phyloP scores from a whole-genome alignment of 176 grass and related monocot genomes.

The Carex parvula region DNA sequence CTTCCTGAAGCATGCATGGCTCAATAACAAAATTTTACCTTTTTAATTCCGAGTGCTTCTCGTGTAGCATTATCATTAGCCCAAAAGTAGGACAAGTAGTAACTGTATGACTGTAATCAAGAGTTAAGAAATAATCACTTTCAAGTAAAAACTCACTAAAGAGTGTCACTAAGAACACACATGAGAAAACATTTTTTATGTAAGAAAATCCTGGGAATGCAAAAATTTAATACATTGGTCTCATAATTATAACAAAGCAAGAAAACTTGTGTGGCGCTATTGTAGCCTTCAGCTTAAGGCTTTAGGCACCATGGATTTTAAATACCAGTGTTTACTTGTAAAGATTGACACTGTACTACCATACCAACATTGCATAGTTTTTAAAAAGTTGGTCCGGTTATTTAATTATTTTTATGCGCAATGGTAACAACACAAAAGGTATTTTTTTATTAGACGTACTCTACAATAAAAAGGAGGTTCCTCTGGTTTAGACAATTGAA shows the following conservation, averaged over 20 bases:
- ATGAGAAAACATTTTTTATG: not conserved
- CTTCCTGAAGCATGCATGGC: not conserved
- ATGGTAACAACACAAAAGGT: not conserved
- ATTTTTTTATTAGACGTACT: slow-evolving; percentile 20
- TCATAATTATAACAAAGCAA: not conserved
- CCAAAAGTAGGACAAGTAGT: slow-evolving; percentile 51
- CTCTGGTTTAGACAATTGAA: slow-evolving; percentile 12
- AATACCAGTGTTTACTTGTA: not conserved
- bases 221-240: not conserved
- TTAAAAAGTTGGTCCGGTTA: not conserved
- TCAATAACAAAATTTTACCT: slow-evolving; percentile 20
- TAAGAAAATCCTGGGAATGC: not conserved
- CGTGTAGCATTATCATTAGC: slow-evolving; percentile 29
- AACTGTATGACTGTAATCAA: slow-evolving; percentile 32
- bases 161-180: not conserved
- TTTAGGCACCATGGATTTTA: not conserved
- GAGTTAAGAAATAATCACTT: not conserved
- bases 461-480: slow-evolving; percentile 31
- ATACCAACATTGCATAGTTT: not conserved
- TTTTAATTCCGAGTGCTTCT: slow-evolving; percentile 38
- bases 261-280: not conserved
- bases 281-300: not conserved
- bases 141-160: not conserved
- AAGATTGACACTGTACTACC: too few species aligned
- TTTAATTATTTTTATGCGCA: not conserved